A percentile compares a stretch with the other conserved stretches of the same genome.
These are phyloP conservation scores for Peziza echinospora DNA, from an alignment of 495 filamentous ascomycete species.

Conservation along the genomic window DNA sequence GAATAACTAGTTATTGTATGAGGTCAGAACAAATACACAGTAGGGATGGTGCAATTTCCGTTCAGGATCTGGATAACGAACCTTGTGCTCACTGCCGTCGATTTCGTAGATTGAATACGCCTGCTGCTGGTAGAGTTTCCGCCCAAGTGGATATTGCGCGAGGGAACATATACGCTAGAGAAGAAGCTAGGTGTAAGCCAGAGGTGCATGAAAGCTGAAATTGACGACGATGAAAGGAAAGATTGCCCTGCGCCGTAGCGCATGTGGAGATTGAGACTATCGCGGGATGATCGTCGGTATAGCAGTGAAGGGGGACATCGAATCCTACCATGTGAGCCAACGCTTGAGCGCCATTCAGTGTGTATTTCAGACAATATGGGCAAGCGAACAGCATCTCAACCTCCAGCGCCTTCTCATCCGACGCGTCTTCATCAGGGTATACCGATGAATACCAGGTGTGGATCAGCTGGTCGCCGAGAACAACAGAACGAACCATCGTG, in stretches of 20 bases:
- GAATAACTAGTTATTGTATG: conserved; percentile 39
- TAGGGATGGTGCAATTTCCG: no score
- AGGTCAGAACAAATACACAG: neutral
- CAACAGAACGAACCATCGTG: conserved; percentile 25
- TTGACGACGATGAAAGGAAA: no score
- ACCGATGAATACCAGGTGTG: conserved; percentile 58
- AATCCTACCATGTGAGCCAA: conserved; percentile 32
- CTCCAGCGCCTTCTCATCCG: conserved; percentile 29
- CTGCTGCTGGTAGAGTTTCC: conserved; percentile 34
- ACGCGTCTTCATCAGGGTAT: conserved; percentile 54
- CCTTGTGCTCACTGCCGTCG: conserved; percentile 64
- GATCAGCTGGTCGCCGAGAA: conserved; percentile 52
- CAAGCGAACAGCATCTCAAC: conserved; percentile 62
- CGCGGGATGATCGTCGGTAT: no score
- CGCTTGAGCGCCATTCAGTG: conserved; percentile 42
- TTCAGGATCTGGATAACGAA: no score
- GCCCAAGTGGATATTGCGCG: conserved; percentile 14
- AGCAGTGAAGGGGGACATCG: conserved; percentile 26
- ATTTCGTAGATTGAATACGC: conserved; percentile 64
- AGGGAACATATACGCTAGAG: conserved; percentile 25
- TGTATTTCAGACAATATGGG: conserved; percentile 83
- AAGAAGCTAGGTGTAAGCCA: no score
- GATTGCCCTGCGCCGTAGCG: no score
- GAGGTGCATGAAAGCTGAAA: no score
- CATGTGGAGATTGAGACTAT: no score